Evolutionary conservation across 1,139 yeast species (phyloP).

Genomic region (Geotrichum citri-aurantii): DNA sequence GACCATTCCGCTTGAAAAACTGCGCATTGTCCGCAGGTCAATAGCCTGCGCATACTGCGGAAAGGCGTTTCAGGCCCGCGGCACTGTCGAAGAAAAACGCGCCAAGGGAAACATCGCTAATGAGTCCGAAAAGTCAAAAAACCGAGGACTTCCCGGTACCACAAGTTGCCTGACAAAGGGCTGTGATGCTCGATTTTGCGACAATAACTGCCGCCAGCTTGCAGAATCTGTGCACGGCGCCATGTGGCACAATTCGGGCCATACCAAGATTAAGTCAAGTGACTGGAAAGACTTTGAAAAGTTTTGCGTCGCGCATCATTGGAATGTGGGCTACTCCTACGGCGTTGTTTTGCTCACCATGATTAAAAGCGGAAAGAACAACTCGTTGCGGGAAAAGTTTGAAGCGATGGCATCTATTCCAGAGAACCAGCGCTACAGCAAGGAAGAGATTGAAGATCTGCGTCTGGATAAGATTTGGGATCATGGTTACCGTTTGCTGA

Average conservation of each 20-base stretch:
- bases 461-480: conserved; percentile 59
- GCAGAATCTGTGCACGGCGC: conserved; percentile 43
- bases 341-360: conserved; percentile 50
- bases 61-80: conserved; percentile 11
- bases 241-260: conserved; percentile 47
- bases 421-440: conserved; percentile 52
- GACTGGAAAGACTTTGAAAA: conserved; percentile 54
- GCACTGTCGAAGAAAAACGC: conserved; percentile 3
- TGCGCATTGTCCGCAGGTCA: conserved; percentile 43
- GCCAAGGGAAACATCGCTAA: not conserved
- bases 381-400: conserved; percentile 41
- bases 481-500: conserved; percentile 49
- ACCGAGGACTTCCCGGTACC: conserved; percentile 14
- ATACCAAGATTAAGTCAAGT: conserved; percentile 39
- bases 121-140: not conserved
- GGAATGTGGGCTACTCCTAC: conserved; percentile 65
- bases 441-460: conserved; percentile 52
- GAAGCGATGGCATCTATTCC: conserved; percentile 64
- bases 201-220: conserved; percentile 31
- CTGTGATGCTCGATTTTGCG: conserved; percentile 31
- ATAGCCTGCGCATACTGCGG: conserved; percentile 68
- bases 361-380: conserved; percentile 39
- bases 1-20: conserved; percentile 66
- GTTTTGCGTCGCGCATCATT: conserved; percentile 57
- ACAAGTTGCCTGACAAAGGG: conserved; percentile 11